Evolutionary conservation across 257 asterid species (phyloP).

Genomic region (Nemophila menziesii): DNA sequence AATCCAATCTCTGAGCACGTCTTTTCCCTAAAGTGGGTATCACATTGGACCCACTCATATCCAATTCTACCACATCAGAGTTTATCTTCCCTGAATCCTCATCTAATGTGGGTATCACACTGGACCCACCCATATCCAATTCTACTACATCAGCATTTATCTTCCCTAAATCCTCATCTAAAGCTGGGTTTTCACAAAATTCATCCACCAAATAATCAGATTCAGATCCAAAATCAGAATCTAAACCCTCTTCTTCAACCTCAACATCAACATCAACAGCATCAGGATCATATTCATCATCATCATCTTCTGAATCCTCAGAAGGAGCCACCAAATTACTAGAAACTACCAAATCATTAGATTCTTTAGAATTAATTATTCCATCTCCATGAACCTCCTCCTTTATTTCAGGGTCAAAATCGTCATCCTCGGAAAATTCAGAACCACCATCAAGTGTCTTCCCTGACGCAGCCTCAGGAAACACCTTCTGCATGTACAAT

Average conservation of each 20-base stretch:
- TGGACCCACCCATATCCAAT: slow-evolving; percentile 19
- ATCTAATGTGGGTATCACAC: too few species aligned
- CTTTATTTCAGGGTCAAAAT: slow-evolving; percentile 54
- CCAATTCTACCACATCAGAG: too few species aligned
- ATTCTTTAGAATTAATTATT: slow-evolving; percentile 49
- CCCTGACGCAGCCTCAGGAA: slow-evolving; percentile 86
- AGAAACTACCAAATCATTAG: slow-evolving; percentile 51
- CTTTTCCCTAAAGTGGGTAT: slow-evolving; percentile 50
- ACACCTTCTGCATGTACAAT: slow-evolving; percentile 60
- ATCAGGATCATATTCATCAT: slow-evolving; percentile 74
- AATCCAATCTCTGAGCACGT: slow-evolving; percentile 67
- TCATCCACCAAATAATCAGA: slow-evolving; percentile 68
- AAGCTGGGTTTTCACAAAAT: slow-evolving; percentile 31
- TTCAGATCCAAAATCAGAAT: slow-evolving; percentile 90
- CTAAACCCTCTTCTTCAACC: slow-evolving; percentile 45
- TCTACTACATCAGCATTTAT: slow-evolving; percentile 17
- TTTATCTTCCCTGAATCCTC: too few species aligned
- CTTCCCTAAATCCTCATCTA: slow-evolving; percentile 22
- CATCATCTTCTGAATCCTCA: slow-evolving; percentile 94
- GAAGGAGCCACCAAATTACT: slow-evolving; percentile 43
- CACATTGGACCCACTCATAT: slow-evolving; percentile 36
- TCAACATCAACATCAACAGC: slow-evolving; percentile 32
- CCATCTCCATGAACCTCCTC: slow-evolving; percentile 36
- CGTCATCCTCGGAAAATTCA: slow-evolving; percentile 78
- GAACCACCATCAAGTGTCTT: slow-evolving; percentile 44